These are phyloP conservation scores for Trichomonas gallinae DNA, from an alignment of 208 protist species.

Conservation along the genomic window DNA sequence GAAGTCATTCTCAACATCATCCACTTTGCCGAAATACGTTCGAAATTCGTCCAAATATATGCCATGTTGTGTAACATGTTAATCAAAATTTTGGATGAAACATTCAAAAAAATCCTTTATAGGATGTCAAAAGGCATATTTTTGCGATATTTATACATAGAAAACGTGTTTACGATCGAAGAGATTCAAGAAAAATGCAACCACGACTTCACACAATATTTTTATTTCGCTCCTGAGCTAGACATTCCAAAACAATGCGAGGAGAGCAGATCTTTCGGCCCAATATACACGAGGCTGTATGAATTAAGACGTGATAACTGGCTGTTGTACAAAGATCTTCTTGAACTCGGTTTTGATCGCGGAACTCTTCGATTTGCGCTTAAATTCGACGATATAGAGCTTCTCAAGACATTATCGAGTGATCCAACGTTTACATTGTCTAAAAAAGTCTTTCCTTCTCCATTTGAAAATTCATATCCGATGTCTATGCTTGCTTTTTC, in stretches of 20 bases:
- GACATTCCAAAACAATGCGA: background rate
- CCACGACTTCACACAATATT: background rate
- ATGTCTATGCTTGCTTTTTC: background rate
- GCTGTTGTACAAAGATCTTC: background rate
- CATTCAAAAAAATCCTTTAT: background rate
- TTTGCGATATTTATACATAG: background rate
- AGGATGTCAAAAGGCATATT: background rate
- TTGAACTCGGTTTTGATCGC: background rate
- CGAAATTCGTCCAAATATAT: background rate
- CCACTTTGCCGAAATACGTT: background rate
- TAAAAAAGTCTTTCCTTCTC: background rate
- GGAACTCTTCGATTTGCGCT: background rate
- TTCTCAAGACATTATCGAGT: background rate
- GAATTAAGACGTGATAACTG: background rate
- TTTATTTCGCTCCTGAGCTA: background rate
- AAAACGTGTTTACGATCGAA: background rate
- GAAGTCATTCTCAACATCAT: background rate
- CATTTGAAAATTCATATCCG: background rate
- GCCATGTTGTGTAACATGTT: background rate
- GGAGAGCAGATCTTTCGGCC: background rate
- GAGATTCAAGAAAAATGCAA: background rate
- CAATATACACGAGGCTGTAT: background rate
- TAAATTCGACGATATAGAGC: background rate
- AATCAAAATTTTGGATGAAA: background rate
- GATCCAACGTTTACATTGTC: background rate